Evolutionary conservation across 2,329 filamentous ascomycete species (phyloP), one percentile per base, ranked within the genome.

Genomic region (Monilinia vaccinii-corymbosi): DNA sequence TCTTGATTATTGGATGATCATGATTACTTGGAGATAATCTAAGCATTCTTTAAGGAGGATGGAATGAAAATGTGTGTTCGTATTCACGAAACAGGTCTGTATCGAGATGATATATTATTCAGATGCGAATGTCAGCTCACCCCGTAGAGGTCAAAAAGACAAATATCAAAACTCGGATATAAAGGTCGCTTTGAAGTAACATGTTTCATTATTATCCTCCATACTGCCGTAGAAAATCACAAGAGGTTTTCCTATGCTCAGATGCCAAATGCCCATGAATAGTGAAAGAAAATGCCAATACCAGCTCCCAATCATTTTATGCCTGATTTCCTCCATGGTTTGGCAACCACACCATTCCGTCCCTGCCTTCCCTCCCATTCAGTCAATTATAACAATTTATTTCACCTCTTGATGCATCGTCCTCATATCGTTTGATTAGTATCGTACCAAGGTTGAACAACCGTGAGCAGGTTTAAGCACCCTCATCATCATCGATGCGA

Each of bases 401-500:
- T 53, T 53, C 2, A 44, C 44, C 13, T 21, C 38, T 42, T 42
- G 28, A 32, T 44, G 23, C 25, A 44, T 53, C 51, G 32, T 32
- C 8, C 21, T 23, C 51, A 23, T 38, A 32, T 53, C 38, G 11
- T 44, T 44, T 25, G 51, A 53, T 31, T 44, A 53, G 8, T 42
- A 44, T 53, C 25, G 23, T 52, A 18, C 25, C 21, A 21, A 32
- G 13, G 25, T 21, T 23, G 28, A 44, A 16, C 5, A 32, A 44
- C 28, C 3, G 28, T 14, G 18, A 32, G 7, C 28, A 32, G 8
- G 40, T 46, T 59, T 59, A 59, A 28, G 56, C 56, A 59, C 56
- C 56, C 38, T 59, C 56, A 38, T 72, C 71, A 56, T 71, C 69
- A 56, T 71, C 71, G 60, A 73, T 63, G 61, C 70, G 66, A 47